Evolutionary conservation across 352 stramenopile genomes (phyloP).

Genomic region (Phytophthora chlamydospora): DNA sequence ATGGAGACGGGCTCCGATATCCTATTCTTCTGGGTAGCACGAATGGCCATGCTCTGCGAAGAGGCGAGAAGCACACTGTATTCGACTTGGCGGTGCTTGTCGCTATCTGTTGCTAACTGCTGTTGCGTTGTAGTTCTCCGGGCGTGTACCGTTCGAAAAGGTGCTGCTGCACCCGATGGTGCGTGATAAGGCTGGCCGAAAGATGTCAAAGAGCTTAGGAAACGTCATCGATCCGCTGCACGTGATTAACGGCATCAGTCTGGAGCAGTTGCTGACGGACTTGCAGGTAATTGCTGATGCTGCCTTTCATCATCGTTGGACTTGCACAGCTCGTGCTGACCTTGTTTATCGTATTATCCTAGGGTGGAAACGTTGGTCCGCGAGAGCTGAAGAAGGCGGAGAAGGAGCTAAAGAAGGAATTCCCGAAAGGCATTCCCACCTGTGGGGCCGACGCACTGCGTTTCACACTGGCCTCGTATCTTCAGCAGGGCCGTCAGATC

Average conservation of each 20-base stretch:
- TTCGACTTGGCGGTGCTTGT: background rate
- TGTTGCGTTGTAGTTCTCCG: slow-evolving; percentile 73
- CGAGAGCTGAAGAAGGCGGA: slow-evolving; percentile 97
- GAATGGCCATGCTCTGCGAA: slow-evolving; percentile 99
- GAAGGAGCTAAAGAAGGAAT: slow-evolving; percentile 96
- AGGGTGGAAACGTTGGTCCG: slow-evolving; percentile 66
- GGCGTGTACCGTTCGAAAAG: slow-evolving; percentile 97
- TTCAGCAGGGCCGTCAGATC: slow-evolving; percentile 88
- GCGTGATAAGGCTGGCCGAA: slow-evolving; percentile 98
- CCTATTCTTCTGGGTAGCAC: slow-evolving; percentile 99
- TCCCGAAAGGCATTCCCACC: slow-evolving; percentile 98
- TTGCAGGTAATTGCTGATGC: slow-evolving; percentile 66
- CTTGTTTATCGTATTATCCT: background rate
- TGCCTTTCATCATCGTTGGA: background rate
- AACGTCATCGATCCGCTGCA: slow-evolving; percentile 99
- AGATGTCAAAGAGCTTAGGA: slow-evolving; percentile 99
- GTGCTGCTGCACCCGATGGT: slow-evolving; percentile 99
- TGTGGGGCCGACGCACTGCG: slow-evolving; percentile 98
- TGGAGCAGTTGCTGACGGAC: slow-evolving; percentile 93
- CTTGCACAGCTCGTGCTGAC: background rate
- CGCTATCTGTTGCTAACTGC: background rate
- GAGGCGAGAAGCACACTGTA: slow-evolving; percentile 68
- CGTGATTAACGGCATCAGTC: slow-evolving; percentile 96
- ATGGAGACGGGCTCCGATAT: slow-evolving; percentile 97
- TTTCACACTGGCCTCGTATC: slow-evolving; percentile 97